Conservation (phyloP, 306 rosid species). For the Fagus crenata region DNA sequence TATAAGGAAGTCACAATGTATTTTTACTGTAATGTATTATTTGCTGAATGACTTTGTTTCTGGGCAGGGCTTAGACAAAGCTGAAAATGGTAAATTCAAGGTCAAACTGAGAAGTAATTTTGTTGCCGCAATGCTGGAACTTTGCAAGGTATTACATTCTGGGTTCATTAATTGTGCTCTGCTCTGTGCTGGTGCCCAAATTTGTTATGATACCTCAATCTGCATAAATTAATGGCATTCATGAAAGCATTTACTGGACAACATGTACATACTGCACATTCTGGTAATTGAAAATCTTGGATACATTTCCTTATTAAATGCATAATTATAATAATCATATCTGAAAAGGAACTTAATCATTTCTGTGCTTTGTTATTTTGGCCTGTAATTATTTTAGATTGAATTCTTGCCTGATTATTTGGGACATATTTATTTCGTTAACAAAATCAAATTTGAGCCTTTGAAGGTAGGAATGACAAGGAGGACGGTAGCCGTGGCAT, state of each 20-base stretch:
- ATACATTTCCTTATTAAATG: not conserved
- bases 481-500: slow-evolving; percentile 66
- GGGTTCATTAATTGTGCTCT: slow-evolving; percentile 1
- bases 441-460: slow-evolving; percentile 33
- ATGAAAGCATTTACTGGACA: slow-evolving; percentile 8
- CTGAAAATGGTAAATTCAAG: slow-evolving; percentile 73
- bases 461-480: slow-evolving; percentile 90
- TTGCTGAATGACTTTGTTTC: slow-evolving; percentile 20
- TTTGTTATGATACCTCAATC: not conserved
- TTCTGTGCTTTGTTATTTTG: slow-evolving; percentile 5
- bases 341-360: slow-evolving; percentile 6
- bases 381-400: not conserved
- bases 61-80: slow-evolving; percentile 67
- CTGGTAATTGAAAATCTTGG: slow-evolving; percentile 7
- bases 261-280: slow-evolving; percentile 4
- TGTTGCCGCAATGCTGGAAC: slow-evolving; percentile 73
- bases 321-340: slow-evolving; percentile 17
- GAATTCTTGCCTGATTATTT: slow-evolving; percentile 17
- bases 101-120: slow-evolving; percentile 70
- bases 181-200: not conserved
- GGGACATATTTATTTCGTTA: slow-evolving; percentile 30
- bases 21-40: not conserved
- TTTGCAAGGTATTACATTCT: slow-evolving; percentile 69
- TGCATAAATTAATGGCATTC: not conserved
- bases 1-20: not conserved